Evolutionary conservation across 1,139 yeast species (phyloP).

Genomic region (Arxiozyma slooffiae): DNA sequence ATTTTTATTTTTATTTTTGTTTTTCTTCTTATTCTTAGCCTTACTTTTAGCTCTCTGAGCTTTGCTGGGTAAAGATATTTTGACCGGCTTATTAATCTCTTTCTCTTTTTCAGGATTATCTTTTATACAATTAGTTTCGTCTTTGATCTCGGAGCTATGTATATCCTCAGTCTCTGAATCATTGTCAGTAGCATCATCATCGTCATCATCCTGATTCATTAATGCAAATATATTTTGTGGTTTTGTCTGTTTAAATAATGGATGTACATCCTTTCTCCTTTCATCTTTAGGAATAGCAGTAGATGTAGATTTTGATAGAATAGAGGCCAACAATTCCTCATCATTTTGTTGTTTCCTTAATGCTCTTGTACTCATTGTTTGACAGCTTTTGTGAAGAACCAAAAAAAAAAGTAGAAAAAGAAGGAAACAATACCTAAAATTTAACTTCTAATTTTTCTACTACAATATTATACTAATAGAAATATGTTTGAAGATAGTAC

Average conservation of each 20-base stretch:
- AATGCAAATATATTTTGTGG: constrained; percentile 44
- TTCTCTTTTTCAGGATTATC: not conserved
- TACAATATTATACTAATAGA: not conserved
- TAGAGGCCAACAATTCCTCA: constrained; percentile 29
- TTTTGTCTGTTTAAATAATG: not conserved
- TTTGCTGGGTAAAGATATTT: constrained; percentile 20
- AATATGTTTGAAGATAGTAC: not conserved
- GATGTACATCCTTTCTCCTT: constrained; percentile 6
- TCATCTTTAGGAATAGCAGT: constrained; percentile 15
- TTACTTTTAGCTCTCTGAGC: constrained; percentile 16
- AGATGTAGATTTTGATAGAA: constrained; percentile 11
- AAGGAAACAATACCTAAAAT: too few species aligned
- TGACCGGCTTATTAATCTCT: not conserved
- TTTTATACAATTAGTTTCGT: constrained; percentile 8
- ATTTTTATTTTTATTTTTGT: constrained; percentile 17
- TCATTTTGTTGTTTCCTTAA: constrained; percentile 43
- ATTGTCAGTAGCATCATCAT: constrained; percentile 30
- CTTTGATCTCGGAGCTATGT: constrained; percentile 12
- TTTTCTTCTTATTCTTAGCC: constrained; percentile 15
- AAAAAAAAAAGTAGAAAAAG: not conserved
- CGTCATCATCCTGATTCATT: constrained; percentile 37
- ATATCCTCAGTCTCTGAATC: constrained; percentile 6
- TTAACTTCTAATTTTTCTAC: not conserved
- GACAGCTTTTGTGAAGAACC: not conserved
- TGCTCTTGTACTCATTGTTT: constrained; percentile 58